Conservation (phyloP, 176 grass and related monocot genomes). For the Tillandsia fasciculata region DNA sequence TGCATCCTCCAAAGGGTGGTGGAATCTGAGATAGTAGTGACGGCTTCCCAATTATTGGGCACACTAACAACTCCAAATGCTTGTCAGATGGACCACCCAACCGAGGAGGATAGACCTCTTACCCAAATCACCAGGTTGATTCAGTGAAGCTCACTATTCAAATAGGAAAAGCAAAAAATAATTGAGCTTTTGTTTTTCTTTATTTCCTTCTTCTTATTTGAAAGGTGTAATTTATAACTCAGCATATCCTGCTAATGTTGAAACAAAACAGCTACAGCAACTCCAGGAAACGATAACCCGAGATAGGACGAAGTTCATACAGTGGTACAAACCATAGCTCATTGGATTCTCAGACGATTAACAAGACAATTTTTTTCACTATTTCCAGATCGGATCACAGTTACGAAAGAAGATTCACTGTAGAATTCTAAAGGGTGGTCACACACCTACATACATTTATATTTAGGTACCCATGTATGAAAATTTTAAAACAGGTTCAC, state of each 20-base stretch:
- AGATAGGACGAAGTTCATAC: not conserved
- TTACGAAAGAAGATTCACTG: too few species aligned
- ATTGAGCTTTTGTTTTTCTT: too few species aligned
- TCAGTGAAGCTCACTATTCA: not conserved
- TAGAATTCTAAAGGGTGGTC: too few species aligned
- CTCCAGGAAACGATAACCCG: not conserved
- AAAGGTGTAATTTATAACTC: too few species aligned
- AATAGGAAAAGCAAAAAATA: too few species aligned
- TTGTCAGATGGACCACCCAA: constrained; percentile 16
- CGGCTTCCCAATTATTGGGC: constrained; percentile 29
- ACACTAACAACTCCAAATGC: constrained; percentile 15
- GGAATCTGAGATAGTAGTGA: constrained; percentile 16
- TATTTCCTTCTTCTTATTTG: too few species aligned
- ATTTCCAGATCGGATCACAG: too few species aligned
- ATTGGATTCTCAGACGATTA: too few species aligned
- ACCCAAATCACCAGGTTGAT: not conserved
- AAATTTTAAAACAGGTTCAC: not conserved
- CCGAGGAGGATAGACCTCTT: not conserved
- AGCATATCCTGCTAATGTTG: not conserved
- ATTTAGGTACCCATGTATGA: too few species aligned
- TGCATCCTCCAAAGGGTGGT: not conserved
- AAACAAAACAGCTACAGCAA: not conserved
- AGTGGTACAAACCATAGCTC: too few species aligned
- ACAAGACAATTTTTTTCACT: too few species aligned
- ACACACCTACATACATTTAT: too few species aligned